Conservation (phyloP, 169 alveolate genomes). For the Ichthyophthirius multifiliis region DNA sequence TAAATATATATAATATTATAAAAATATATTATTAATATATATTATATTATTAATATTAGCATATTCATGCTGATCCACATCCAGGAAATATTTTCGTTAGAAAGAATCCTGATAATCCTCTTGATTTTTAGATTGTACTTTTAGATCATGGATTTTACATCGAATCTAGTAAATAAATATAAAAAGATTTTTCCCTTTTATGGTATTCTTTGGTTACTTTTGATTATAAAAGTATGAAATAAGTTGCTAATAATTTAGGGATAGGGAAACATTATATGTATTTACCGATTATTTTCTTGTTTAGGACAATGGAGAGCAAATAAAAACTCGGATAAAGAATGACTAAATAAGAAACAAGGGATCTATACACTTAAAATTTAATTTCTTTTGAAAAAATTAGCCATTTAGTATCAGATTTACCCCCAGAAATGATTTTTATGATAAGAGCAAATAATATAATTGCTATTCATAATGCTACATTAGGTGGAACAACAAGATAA, state of each 20-base stretch:
- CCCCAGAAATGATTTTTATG: constrained; percentile 66
- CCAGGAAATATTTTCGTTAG: constrained; percentile 70
- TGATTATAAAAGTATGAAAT: constrained; percentile 46
- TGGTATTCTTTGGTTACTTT: constrained; percentile 65
- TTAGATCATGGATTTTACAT: constrained; percentile 73
- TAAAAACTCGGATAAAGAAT: constrained; percentile 59
- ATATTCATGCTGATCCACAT: constrained; percentile 72
- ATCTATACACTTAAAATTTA: constrained; percentile 38
- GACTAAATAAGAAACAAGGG: constrained; percentile 51
- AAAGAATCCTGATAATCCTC: constrained; percentile 21
- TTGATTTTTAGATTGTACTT: constrained; percentile 41
- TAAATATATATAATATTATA: too few species aligned
- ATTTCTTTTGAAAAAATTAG: constrained; percentile 63
- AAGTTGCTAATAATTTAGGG: constrained; percentile 51
- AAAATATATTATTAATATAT: neutral
- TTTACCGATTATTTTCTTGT: constrained; percentile 63
- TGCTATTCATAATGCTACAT: constrained; percentile 54
- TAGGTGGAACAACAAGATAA: constrained; percentile 58
- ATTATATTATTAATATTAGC: constrained; percentile 13
- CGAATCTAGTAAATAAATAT: constrained; percentile 34
- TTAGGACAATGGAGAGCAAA: constrained; percentile 61
- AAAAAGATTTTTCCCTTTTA: constrained; percentile 43
- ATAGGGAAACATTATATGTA: constrained; percentile 59
- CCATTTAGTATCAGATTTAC: constrained; percentile 45
- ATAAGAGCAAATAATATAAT: constrained; percentile 68